Conservation (phyloP, 2,329 filamentous ascomycete genomes). For the Graphilbum sp. region DNA sequence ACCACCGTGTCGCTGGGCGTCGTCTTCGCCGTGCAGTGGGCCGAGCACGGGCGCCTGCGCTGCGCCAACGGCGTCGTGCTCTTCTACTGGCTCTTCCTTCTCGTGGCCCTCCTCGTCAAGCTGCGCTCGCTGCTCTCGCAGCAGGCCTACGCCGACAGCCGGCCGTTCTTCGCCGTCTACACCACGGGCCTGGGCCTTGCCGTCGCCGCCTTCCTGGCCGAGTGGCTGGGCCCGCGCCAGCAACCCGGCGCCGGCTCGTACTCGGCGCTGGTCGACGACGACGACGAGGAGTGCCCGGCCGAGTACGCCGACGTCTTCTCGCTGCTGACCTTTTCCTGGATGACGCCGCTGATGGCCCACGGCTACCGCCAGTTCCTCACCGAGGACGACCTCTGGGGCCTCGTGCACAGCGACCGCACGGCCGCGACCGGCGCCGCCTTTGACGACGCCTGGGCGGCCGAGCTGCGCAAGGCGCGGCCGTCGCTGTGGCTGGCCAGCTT, state of each 20-base stretch:
- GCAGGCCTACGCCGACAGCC: slow-evolving; percentile 41
- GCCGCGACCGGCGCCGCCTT: slow-evolving; percentile 55
- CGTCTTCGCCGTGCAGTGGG: slow-evolving; percentile 67
- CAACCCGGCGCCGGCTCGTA: slow-evolving; percentile 38
- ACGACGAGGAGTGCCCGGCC: slow-evolving; percentile 44
- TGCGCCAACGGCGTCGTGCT: slow-evolving; percentile 78
- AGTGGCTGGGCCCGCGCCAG: slow-evolving; percentile 79
- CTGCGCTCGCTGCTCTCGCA: slow-evolving; percentile 73
- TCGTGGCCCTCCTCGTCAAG: slow-evolving; percentile 66
- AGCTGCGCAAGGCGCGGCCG: slow-evolving; percentile 44
- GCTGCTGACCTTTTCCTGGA: slow-evolving; percentile 88
- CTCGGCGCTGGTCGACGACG: slow-evolving; percentile 37
- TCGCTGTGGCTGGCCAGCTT: slow-evolving; percentile 80
- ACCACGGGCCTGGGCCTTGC: slow-evolving; percentile 56
- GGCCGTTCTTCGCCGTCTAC: slow-evolving; percentile 62
- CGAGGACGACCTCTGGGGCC: slow-evolving; percentile 89
- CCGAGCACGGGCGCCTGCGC: slow-evolving; percentile 68
- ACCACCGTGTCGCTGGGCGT: slow-evolving; percentile 58
- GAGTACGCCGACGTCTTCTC: slow-evolving; percentile 94
- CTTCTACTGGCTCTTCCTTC: slow-evolving; percentile 81
- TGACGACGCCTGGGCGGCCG: slow-evolving; percentile 57
- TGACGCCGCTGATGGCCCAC: slow-evolving; percentile 94
- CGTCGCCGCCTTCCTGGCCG: slow-evolving; percentile 54
- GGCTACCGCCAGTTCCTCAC: slow-evolving; percentile 86
- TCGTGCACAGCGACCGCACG: slow-evolving; percentile 67